Base-by-base conservation (phyloP, 2,329 filamentous ascomycete genomes). In the Elsinoe fawcettii region DNA sequence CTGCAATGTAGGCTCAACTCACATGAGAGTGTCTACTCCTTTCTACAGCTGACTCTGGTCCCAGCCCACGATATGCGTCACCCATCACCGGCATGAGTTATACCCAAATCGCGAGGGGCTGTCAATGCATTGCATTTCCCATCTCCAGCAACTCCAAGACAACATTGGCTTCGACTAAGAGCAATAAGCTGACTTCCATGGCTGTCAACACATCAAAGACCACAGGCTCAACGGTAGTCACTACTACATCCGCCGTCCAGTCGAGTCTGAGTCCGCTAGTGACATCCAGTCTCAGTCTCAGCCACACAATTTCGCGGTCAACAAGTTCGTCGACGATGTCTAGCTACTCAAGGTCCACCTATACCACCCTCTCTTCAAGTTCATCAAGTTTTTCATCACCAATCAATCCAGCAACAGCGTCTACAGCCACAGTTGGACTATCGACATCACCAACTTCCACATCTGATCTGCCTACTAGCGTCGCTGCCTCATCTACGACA, bases 111-210 rank as follows among this genome's bases (percentile, higher is more conserved):
- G 43, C n/a, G 5, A 47, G 11, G 22, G 43, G 43, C 22, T 47
- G 43, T 47, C 43, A 47, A 47, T 47, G 43, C 43, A 22, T 47
- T 30, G 11, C 27, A 11, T 47, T 47, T n/a, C 43, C 43, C 12
- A 23, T 6, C 18, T 27, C 23, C 27, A 34, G 25, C 27, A 53
- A 23, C 27, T 34, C 47, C 25, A 53, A 34, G 27, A 34, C 47
- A 12, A 36, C 47, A 8, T 34, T 5, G 20, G 12, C 23, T 14
- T 37, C 27, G 7, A 53, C n/a, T 8, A 25, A 23, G n/a, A 34
- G 27, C 27, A 53, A 7, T 27, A 20, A 11, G 25, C 27, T 34
- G 27, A 18, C 32, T 27, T 16, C 32, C 36, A 12, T 53, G 27
- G 12, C 47, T 20, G 36, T 23, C n/a, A 53, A 34, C 18, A 34